Conservation (phyloP, 2,329 filamentous ascomycete genomes). For the Ophiostoma piceae region DNA sequence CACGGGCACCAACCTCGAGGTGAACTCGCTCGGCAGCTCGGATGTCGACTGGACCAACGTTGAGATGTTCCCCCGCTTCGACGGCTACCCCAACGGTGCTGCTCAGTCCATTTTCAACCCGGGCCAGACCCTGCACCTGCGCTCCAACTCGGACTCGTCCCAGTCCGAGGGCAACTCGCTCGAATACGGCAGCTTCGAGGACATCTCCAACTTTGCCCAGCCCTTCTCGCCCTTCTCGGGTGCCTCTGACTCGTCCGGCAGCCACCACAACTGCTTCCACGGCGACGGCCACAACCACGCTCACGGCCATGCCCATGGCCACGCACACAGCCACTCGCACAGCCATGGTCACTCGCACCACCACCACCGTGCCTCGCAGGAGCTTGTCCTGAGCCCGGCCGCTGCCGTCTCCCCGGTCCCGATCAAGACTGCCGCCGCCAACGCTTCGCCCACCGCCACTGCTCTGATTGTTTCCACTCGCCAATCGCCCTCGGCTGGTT, state of each 20-base stretch:
- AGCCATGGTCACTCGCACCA: constrained; percentile 38
- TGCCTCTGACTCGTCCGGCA: constrained; percentile 60
- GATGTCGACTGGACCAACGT: constrained; percentile 63
- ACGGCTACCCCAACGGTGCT: constrained; percentile 56
- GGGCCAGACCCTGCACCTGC: constrained; percentile 79
- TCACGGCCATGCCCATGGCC: constrained; percentile 44
- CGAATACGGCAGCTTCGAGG: constrained; percentile 75
- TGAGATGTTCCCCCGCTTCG: constrained; percentile 67
- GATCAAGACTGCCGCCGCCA: constrained; percentile 53
- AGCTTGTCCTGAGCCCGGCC: constrained; percentile 60
- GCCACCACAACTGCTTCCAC: constrained; percentile 58
- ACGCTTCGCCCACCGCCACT: constrained; percentile 13
- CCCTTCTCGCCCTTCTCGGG: constrained; percentile 76
- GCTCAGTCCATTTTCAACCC: constrained; percentile 80
- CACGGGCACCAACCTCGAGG: constrained; percentile 75
- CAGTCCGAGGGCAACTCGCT: constrained; percentile 63
- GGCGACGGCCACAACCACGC: constrained; percentile 42
- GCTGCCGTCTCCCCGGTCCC: constrained; percentile 63
- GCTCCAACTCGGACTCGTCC: constrained; percentile 81
- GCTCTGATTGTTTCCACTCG: constrained; percentile 37
- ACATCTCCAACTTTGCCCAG: constrained; percentile 55
- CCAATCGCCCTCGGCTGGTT: constrained; percentile 56
- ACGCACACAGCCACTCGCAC: constrained; percentile 45
- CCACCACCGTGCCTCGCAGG: constrained; percentile 38
- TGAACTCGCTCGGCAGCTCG: constrained; percentile 75